phyloP scores from a whole-genome alignment of 768 basidiomycete species.

The Antrodiella citrinella region DNA sequence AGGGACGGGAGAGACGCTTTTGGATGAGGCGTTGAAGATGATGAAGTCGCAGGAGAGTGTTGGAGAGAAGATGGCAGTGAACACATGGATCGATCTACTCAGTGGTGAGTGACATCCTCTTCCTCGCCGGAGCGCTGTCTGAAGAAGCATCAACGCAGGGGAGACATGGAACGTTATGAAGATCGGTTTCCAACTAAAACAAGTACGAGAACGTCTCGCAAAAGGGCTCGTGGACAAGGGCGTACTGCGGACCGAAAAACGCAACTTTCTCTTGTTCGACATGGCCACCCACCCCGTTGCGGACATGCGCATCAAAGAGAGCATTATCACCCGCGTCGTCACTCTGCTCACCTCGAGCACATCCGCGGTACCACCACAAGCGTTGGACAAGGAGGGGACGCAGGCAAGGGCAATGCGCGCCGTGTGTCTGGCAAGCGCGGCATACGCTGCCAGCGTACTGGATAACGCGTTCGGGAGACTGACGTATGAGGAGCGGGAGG shows the following conservation, averaged over 20 bases:
- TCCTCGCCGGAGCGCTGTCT: background rate
- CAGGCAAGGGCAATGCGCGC: constrained; percentile 76
- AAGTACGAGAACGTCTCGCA: constrained; percentile 94
- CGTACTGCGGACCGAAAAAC: constrained; percentile 96
- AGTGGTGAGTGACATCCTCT: constrained; percentile 54
- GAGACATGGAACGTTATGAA: constrained; percentile 99
- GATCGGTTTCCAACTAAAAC: constrained; percentile 97
- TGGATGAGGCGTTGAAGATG: constrained; percentile 94
- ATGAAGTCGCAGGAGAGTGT: constrained; percentile 69
- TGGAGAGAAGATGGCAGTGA: constrained; percentile 69
- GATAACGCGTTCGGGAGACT: constrained; percentile 90
- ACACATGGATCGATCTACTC: constrained; percentile 91
- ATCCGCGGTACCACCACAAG: constrained; percentile 64
- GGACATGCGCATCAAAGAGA: constrained; percentile 85
- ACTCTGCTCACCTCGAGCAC: constrained; percentile 78
- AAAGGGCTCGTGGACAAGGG: constrained; percentile 98
- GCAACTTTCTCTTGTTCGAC: constrained; percentile 97
- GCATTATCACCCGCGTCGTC: constrained; percentile 68
- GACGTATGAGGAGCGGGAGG: constrained; percentile 89
- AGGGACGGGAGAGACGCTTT: constrained; percentile 91
- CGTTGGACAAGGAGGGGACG: constrained; percentile 69
- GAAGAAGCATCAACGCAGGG: constrained; percentile 38
- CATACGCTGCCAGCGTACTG: constrained; percentile 90
- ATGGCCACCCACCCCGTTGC: constrained; percentile 99
- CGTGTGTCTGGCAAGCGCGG: constrained; percentile 82